A percentile compares a stretch with the other conserved stretches of the same genome.
Conservation (phyloP, 2,329 filamentous ascomycete species). For the Colletotrichum sp. region DNA sequence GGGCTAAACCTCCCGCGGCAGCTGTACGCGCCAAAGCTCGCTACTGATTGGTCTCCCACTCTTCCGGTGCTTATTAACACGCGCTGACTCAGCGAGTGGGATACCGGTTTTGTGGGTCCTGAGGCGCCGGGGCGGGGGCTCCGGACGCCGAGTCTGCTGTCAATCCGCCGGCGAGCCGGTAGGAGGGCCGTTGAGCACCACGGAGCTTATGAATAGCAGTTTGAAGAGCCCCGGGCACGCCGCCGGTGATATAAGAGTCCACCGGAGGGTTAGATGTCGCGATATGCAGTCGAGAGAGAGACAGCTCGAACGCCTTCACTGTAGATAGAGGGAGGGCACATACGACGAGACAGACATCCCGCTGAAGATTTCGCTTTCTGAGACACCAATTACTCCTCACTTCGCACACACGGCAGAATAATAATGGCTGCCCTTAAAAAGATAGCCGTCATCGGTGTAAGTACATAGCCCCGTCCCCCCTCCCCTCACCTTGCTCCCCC, state of each 20-base stretch:
- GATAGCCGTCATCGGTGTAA: not conserved
- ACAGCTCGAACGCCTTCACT: not conserved
- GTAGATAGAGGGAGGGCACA: not conserved
- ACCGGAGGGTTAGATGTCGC: not conserved
- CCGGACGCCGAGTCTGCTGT: not conserved
- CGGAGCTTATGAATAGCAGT: not conserved
- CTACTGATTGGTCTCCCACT: not conserved
- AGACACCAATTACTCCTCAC: not conserved
- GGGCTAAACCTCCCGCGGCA: not conserved
- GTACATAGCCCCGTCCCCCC: not conserved
- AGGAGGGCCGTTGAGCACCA: not conserved
- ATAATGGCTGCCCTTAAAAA: not conserved
- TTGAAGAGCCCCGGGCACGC: not conserved
- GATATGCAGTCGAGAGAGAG: not conserved
- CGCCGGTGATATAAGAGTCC: not conserved
- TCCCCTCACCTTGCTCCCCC: not conserved
- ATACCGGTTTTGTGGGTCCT: not conserved
- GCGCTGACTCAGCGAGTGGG: conserved; percentile 3
- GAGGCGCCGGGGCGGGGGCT: not conserved
- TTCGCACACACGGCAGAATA: not conserved
- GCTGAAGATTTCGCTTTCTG: not conserved
- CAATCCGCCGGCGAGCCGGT: not conserved
- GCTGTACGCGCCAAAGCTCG: not conserved
- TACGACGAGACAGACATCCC: not conserved
- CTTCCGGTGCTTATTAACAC: not conserved